phyloP scores from a whole-genome alignment of 306 rosid species.

The Vicia villosa region DNA sequence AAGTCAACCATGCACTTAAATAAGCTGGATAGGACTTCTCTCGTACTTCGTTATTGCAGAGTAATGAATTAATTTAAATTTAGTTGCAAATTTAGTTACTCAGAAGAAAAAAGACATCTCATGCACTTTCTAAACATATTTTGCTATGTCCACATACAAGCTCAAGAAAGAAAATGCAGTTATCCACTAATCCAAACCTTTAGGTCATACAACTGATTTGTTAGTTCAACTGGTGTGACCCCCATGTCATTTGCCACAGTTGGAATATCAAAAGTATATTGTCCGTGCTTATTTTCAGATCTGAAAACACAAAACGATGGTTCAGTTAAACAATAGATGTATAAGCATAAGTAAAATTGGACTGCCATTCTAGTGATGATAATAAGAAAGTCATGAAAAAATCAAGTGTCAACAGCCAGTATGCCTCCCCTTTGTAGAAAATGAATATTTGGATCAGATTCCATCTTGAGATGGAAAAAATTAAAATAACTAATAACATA shows the following conservation, averaged over 20 bases:
- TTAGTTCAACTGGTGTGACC: slow-evolving; percentile 60
- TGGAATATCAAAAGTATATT: slow-evolving; percentile 71
- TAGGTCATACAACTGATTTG: slow-evolving; percentile 64
- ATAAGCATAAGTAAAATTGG: slow-evolving; percentile 13
- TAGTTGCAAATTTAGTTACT: slow-evolving; percentile 2
- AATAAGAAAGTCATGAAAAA: slow-evolving; percentile 38
- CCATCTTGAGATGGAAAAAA: slow-evolving; percentile 22
- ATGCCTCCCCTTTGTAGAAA: slow-evolving; percentile 20
- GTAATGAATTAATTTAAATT: slow-evolving; percentile 4
- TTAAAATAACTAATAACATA: slow-evolving; percentile 12
- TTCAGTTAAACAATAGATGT: slow-evolving; percentile 33
- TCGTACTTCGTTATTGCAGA: background rate
- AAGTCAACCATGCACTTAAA: slow-evolving; percentile 11
- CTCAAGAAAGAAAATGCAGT: slow-evolving; percentile 7
- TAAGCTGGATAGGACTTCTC: slow-evolving; percentile 9
- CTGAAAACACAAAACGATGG: slow-evolving; percentile 50
- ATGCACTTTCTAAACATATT: slow-evolving; percentile 19
- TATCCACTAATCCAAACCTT: slow-evolving; percentile 60
- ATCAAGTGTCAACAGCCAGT: slow-evolving; percentile 21
- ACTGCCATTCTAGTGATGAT: slow-evolving; percentile 31
- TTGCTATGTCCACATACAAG: slow-evolving; percentile 3
- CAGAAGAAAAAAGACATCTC: slow-evolving; percentile 26
- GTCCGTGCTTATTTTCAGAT: slow-evolving; percentile 86
- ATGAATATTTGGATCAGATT: slow-evolving; percentile 21
- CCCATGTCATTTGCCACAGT: slow-evolving; percentile 74